phyloP scores from a whole-genome alignment of 306 rosid species.

The Prunus salicina region DNA sequence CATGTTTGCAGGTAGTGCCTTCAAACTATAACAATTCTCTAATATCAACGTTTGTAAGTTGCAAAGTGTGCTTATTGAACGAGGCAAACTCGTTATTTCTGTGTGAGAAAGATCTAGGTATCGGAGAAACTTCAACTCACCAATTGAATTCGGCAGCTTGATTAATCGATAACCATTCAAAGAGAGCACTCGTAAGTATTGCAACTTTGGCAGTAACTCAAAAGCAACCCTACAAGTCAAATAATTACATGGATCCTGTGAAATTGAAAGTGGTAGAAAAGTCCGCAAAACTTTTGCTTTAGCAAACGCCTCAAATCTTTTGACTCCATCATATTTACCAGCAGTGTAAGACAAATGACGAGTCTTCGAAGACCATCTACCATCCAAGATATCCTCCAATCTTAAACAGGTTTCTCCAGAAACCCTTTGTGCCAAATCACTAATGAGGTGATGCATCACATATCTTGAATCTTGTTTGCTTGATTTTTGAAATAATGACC shows the following conservation, averaged over 20 bases:
- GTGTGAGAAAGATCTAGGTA: constrained; percentile 15
- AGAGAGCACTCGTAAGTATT: constrained; percentile 2
- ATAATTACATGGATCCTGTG: not conserved
- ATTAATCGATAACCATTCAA: not conserved
- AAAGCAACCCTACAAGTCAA: not conserved
- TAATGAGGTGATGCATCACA: constrained; percentile 28
- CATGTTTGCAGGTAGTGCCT: not conserved
- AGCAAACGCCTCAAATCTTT: not conserved
- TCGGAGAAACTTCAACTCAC: not conserved
- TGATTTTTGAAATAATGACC: constrained; percentile 20
- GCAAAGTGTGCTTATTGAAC: not conserved
- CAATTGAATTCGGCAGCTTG: not conserved
- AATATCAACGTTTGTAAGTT: not conserved
- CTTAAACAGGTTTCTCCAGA: constrained; percentile 5
- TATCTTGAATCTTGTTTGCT: not conserved
- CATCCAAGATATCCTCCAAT: not conserved
- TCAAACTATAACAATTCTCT: not conserved
- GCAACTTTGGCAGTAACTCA: not conserved
- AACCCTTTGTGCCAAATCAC: constrained; percentile 2
- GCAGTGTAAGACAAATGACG: constrained; percentile 13
- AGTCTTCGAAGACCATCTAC: not conserved
- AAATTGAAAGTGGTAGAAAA: not conserved
- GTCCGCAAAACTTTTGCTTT: not conserved
- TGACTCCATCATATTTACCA: not conserved
- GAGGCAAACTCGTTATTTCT: not conserved